Base-by-base conservation (phyloP, 306 rosid genomes). In the Ammopiptanthus mongolicus region DNA sequence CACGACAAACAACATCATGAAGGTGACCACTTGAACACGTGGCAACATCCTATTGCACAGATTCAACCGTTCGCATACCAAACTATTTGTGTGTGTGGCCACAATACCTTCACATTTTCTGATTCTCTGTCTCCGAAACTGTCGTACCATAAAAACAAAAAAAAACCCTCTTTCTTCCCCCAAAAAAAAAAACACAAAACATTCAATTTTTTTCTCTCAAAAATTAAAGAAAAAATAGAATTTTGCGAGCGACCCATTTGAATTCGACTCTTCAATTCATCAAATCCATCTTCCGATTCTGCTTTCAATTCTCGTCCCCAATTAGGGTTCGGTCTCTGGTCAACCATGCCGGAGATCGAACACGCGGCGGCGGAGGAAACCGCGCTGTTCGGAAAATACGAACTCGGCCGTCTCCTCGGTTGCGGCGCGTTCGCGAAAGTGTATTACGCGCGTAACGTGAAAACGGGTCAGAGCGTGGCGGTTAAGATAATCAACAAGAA, bases 401-500 rank as follows among this genome's bases (percentile, higher is more conserved):
- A 85, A 68, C 72, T 85, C 0, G 88, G 88, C 0, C 61, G 84
- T 22, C 41, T 85, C 3, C 48, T 85, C 0, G 88, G 88, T 0
- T 78, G 88, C 66, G 88, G 88, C 6, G 88, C 88, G 9, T 85
- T 85, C 73, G 88, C 88, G 1, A 85, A 85, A 6, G 88, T 85
- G 0, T 52, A 85, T 37, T 79, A 75, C 42, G 88, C 86, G 6
- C 81, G 88, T 1, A 78, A 85, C 48, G 37, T 75, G 21, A 47
- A 78, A 10, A 58, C 69, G 10, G 88, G 88, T 2, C 86, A 82
- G 6, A 79, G 86, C 77, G 86, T 85, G 11, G 88, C 88, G 19
- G 51, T 85, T 29, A 85, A 85, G 22, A 63, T 85, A 52, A 85
- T 82, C 53, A 81, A 19, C 84, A 85, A 85, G 65, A 85, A 85